Percentiles rank a stretch among this genome's conserved stretches.
Evolutionary conservation across 2,329 filamentous ascomycete genomes (phyloP).

Genomic region (Juglanconis sp.): DNA sequence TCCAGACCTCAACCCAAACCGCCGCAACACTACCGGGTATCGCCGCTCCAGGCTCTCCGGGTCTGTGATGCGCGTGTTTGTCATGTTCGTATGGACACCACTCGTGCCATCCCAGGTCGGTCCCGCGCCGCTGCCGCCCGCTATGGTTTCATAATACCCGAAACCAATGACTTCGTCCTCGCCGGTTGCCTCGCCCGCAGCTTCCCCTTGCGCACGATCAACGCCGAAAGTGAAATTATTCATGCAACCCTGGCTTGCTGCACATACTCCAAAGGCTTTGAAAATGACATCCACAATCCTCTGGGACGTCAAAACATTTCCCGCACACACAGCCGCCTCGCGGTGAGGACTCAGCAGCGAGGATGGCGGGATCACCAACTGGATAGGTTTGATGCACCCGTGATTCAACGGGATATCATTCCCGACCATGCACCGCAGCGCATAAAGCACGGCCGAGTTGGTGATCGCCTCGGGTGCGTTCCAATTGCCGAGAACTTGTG

Average conservation of each 20-base stretch:
- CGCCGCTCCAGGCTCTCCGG: constrained; percentile 30
- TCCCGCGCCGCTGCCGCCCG: constrained; percentile 31
- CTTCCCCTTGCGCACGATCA: neutral
- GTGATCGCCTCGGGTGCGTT: constrained; percentile 22
- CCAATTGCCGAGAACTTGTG: constrained; percentile 32
- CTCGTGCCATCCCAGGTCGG: constrained; percentile 24
- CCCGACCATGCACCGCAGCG: constrained; percentile 29
- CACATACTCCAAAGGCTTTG: constrained; percentile 25
- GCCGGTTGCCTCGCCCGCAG: constrained; percentile 15
- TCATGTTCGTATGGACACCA: constrained; percentile 22
- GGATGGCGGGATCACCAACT: constrained; percentile 28
- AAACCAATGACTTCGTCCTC: constrained; percentile 6
- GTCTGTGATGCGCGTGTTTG: constrained; percentile 28
- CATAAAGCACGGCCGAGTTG: constrained; percentile 34
- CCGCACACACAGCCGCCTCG: constrained; percentile 38
- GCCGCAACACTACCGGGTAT: constrained; percentile 29
- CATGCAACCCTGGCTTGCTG: constrained; percentile 29
- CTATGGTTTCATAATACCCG: constrained; percentile 29
- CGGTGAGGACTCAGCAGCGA: constrained; percentile 28
- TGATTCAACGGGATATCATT: constrained; percentile 34
- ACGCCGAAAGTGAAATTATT: constrained; percentile 29
- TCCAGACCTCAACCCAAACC: constrained; percentile 24
- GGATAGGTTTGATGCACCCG: constrained; percentile 31
- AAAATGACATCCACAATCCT: constrained; percentile 29
- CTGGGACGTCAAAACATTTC: constrained; percentile 24